These are phyloP conservation scores for Cladosporium sp. DNA, from an alignment of 2,329 filamentous ascomycete genomes.

Conservation along the genomic window DNA sequence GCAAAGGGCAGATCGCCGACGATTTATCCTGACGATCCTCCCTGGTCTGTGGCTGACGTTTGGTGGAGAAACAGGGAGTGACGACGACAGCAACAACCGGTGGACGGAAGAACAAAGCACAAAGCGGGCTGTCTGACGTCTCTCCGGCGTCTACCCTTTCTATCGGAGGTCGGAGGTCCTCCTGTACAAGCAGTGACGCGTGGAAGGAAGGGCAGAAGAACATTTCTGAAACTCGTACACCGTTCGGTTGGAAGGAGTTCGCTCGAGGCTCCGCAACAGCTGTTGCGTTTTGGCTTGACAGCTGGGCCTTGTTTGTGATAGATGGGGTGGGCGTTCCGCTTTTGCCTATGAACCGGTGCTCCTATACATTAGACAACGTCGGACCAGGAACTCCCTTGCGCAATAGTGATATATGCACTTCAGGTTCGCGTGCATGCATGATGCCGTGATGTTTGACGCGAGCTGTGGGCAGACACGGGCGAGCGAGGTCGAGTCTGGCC, in stretches of 20 bases:
- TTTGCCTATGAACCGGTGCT: neutral
- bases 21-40: too few species aligned
- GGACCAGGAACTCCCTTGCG: neutral
- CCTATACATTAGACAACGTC: neutral
- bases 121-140: neutral
- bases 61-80: neutral
- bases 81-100: neutral
- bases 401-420: neutral
- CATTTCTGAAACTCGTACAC: neutral
- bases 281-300: neutral
- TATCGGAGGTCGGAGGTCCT: too few species aligned
- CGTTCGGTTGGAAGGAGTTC: neutral
- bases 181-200: neutral
- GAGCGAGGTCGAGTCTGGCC: neutral
- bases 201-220: neutral
- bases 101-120: neutral
- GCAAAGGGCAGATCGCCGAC: too few species aligned
- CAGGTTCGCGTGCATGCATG: slow-evolving; percentile 4
- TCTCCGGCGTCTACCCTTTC: too few species aligned
- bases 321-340: neutral
- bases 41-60: neutral
- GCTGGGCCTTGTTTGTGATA: neutral
- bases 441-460: slow-evolving; percentile 3
- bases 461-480: neutral
- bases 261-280: neutral